These are phyloP conservation scores for Camellia granthamiana DNA, from an alignment of 148 eudicot genomes.

Conservation along the genomic window DNA sequence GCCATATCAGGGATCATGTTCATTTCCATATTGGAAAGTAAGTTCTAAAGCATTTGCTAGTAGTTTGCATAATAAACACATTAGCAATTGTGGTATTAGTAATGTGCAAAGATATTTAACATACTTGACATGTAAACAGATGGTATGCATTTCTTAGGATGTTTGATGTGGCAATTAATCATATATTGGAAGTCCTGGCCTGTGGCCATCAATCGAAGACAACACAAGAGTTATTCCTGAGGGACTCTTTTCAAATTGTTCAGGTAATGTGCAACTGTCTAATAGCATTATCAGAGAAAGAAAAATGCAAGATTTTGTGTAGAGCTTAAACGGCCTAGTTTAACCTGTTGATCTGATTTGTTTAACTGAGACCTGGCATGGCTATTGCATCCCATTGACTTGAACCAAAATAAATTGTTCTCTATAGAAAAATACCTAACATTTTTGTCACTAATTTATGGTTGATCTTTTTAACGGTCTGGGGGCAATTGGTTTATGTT, in stretches of 20 bases:
- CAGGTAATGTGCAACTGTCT: slow-evolving; percentile 48
- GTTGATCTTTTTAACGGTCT: background rate
- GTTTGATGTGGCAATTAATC: slow-evolving; percentile 78
- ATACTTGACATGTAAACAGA: slow-evolving; percentile 33
- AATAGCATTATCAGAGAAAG: background rate
- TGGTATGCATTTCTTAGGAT: slow-evolving; percentile 91
- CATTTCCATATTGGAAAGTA: slow-evolving; percentile 96
- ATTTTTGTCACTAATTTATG: background rate
- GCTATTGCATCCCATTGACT: background rate
- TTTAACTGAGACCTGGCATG: background rate
- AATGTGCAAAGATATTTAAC: background rate
- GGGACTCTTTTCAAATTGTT: slow-evolving; percentile 75
- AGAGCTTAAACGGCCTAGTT: background rate
- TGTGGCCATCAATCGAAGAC: slow-evolving; percentile 88
- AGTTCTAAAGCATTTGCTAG: slow-evolving; percentile 26
- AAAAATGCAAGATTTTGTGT: background rate
- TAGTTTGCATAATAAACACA: slow-evolving; percentile 7
- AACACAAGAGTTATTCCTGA: slow-evolving; percentile 84
- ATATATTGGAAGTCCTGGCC: slow-evolving; percentile 78
- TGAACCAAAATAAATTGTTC: background rate
- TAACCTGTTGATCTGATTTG: background rate
- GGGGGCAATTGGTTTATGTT: background rate
- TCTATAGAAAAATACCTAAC: background rate
- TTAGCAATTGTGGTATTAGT: slow-evolving; percentile 8
- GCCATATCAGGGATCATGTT: slow-evolving; percentile 79